phyloP scores from a whole-genome alignment of 2,329 filamentous ascomycete genomes.

The Beauveria varroae region DNA sequence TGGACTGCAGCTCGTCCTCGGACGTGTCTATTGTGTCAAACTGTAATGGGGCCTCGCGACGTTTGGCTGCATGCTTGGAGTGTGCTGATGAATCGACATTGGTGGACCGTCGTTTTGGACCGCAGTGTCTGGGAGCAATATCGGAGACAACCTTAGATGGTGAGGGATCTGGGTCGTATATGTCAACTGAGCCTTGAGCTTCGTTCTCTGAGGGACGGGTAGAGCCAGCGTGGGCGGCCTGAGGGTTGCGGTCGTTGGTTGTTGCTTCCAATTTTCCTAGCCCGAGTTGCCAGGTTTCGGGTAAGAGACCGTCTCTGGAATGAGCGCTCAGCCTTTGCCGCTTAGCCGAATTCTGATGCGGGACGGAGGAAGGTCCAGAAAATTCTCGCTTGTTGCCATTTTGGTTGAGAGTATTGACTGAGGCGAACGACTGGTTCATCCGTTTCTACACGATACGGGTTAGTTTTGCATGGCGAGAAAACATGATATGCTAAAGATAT shows the following conservation, averaged over 20 bases:
- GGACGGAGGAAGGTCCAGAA: neutral
- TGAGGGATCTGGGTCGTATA: neutral
- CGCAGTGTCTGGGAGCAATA: neutral
- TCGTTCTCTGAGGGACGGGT: neutral
- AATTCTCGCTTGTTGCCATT: constrained; percentile 1
- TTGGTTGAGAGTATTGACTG: constrained; percentile 17
- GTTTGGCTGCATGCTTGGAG: neutral
- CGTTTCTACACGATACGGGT: constrained; percentile 14
- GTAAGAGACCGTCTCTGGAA: neutral
- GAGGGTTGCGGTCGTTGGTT: neutral
- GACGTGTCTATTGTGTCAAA: constrained; percentile 4
- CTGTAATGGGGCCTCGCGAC: neutral
- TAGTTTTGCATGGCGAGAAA: neutral
- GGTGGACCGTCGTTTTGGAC: neutral
- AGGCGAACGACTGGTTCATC: constrained; percentile 17
- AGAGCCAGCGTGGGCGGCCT: neutral
- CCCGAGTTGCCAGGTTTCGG: neutral
- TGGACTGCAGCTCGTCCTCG: constrained; percentile 12
- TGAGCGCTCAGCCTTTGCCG: constrained; percentile 15
- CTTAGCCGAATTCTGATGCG: constrained; percentile 17
- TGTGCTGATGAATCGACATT: neutral
- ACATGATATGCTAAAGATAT: neutral
- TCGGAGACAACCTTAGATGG: constrained; percentile 1
- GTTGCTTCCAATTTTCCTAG: neutral
- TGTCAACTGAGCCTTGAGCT: neutral